phyloP scores from a whole-genome alignment of 1,284 basidiomycete species.

The Pyrrhoderma lamaoense region DNA sequence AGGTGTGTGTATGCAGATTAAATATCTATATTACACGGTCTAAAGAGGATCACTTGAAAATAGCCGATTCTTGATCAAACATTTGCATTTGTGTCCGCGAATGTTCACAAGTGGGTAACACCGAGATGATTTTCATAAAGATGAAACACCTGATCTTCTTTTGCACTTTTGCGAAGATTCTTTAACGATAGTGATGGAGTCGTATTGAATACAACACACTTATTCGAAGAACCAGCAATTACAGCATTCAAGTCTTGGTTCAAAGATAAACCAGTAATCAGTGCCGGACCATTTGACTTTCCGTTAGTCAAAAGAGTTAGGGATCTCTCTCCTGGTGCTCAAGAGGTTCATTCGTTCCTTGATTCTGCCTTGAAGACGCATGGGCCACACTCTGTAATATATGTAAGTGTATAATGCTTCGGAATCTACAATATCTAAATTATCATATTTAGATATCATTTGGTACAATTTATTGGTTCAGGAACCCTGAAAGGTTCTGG shows the following conservation, averaged over 20 bases:
- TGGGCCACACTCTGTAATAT: conserved; percentile 15
- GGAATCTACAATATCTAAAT: background rate
- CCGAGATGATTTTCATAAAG: too few species aligned
- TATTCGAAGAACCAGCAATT: conserved; percentile 3
- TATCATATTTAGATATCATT: conserved; percentile 15
- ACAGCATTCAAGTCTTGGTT: conserved; percentile 1
- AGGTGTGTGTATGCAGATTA: conserved; percentile 3
- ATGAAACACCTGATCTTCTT: background rate
- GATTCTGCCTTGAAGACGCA: conserved; percentile 6
- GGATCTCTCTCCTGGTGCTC: background rate
- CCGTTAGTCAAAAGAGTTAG: background rate
- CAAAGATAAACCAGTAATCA: conserved; percentile 1
- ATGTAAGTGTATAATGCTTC: conserved; percentile 3
- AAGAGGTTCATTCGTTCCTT: conserved; percentile 7
- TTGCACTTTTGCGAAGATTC: conserved; percentile 3
- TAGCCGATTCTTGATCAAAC: background rate
- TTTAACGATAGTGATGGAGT: conserved; percentile 11
- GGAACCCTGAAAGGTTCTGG: conserved; percentile 14
- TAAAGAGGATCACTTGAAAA: background rate
- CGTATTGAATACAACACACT: background rate
- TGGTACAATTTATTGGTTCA: conserved; percentile 17
- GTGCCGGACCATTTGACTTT: conserved; percentile 1
- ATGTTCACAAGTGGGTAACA: background rate
- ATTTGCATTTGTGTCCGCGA: background rate
- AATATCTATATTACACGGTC: background rate